These are phyloP conservation scores for Carex myosuroides DNA, from an alignment of 176 grass and related monocot species.

Conservation along the genomic window DNA sequence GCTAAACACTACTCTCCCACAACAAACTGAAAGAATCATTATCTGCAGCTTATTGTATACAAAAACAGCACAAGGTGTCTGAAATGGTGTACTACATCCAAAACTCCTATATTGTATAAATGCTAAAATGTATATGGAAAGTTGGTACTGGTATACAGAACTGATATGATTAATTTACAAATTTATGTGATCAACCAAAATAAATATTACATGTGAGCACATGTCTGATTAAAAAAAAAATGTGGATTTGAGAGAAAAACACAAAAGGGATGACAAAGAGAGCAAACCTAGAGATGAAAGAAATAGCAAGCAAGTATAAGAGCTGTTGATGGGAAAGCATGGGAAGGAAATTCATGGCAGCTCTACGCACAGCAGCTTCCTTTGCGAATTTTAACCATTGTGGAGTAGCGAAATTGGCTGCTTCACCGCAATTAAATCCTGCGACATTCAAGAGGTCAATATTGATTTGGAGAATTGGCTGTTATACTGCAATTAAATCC, in stretches of 20 bases:
- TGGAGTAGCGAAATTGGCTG: slow-evolving; percentile 95
- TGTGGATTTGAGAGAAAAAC: neutral
- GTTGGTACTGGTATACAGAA: neutral
- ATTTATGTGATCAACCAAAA: neutral
- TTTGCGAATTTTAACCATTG: slow-evolving; percentile 94
- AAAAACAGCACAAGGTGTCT: neutral
- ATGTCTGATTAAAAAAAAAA: neutral
- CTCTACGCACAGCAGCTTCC: slow-evolving; percentile 89
- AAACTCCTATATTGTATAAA: neutral
- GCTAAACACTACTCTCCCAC: neutral
- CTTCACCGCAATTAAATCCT: slow-evolving; percentile 99
- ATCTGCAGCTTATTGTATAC: neutral
- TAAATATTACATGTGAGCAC: neutral
- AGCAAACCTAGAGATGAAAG: slow-evolving; percentile 84
- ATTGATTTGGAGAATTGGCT: slow-evolving; percentile 93
- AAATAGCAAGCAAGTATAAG: slow-evolving; percentile 83
- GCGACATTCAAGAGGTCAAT: neutral
- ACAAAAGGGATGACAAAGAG: neutral
- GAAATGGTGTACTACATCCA: neutral
- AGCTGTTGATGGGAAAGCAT: slow-evolving; percentile 99
- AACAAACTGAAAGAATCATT: neutral
- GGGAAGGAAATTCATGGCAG: slow-evolving; percentile 95
- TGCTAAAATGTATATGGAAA: neutral
- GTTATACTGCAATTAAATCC: slow-evolving; percentile 95
- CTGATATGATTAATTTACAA: neutral